Percentiles rank a stretch among this genome's conserved stretches.
These are phyloP conservation scores for Candida gorgasii DNA, from an alignment of 805 yeast species.

Conservation along the genomic window DNA sequence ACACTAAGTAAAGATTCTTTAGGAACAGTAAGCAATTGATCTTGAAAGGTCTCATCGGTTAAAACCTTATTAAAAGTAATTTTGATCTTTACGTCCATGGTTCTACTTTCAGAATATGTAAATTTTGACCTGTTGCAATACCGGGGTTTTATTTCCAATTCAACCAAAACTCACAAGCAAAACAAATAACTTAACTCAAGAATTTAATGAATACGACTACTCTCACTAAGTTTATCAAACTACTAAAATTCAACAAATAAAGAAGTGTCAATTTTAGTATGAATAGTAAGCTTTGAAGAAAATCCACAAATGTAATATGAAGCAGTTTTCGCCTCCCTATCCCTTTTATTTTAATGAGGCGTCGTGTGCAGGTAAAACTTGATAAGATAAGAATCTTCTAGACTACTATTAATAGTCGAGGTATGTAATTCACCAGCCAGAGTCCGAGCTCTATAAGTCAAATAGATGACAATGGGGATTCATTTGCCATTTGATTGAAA, in stretches of 20 bases:
- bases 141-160: neutral
- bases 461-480: no score
- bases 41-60: constrained; percentile 5
- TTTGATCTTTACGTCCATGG: constrained; percentile 8
- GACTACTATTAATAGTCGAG: neutral
- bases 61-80: constrained; percentile 11
- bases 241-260: neutral
- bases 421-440: no score
- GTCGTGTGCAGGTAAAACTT: constrained; percentile 4
- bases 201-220: neutral
- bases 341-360: constrained; percentile 3
- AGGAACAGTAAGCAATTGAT: constrained; percentile 15
- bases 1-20: constrained; percentile 14
- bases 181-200: neutral
- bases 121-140: neutral
- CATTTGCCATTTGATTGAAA: no score
- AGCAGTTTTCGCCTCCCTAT: constrained; percentile 6
- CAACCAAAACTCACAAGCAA: neutral
- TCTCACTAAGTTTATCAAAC: neutral
- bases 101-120: neutral
- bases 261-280: neutral
- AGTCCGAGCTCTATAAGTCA: no score
- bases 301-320: neutral
- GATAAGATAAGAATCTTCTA: constrained; percentile 9
- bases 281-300: neutral